phyloP scores from a whole-genome alignment of 1,284 basidiomycete genomes.

The Stygiomarasmius scandens region DNA sequence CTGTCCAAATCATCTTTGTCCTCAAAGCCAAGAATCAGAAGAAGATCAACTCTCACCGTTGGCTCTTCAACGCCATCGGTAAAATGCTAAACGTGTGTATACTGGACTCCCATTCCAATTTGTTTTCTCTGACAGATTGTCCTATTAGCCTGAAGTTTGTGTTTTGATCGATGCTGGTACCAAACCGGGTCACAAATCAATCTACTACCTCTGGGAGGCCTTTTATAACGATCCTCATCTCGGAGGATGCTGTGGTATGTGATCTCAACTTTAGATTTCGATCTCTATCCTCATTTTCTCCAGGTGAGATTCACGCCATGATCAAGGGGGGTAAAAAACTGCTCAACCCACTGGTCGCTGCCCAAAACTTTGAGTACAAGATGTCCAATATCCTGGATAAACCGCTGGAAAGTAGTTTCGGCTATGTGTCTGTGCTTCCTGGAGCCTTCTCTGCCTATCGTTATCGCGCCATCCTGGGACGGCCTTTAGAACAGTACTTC shows the following conservation, averaged over 20 bases:
- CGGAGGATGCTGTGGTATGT: conserved; percentile 51
- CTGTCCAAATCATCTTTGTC: conserved; percentile 94
- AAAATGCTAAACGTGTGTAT: conserved; percentile 68
- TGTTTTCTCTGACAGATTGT: conserved; percentile 9
- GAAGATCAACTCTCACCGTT: conserved; percentile 96
- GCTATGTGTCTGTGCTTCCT: conserved; percentile 93
- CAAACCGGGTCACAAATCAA: conserved; percentile 94
- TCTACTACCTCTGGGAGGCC: conserved; percentile 97
- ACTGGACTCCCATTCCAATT: not conserved
- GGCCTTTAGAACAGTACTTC: conserved; percentile 96
- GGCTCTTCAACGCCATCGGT: conserved; percentile 97
- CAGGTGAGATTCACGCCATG: conserved; percentile 94
- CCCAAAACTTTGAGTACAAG: conserved; percentile 99
- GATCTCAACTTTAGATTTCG: not conserved
- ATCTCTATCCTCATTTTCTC: not conserved
- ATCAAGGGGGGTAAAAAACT: conserved; percentile 91
- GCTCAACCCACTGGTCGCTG: conserved; percentile 90
- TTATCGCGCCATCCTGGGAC: conserved; percentile 88
- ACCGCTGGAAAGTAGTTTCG: conserved; percentile 93
- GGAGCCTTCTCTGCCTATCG: conserved; percentile 97
- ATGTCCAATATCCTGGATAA: conserved; percentile 96
- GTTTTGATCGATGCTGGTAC: conserved; percentile 94
- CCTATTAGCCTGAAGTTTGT: conserved; percentile 79
- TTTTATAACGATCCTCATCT: conserved; percentile 73
- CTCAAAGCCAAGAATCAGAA: conserved; percentile 97